phyloP scores from a whole-genome alignment of 2,329 filamentous ascomycete genomes.

The Trichoderma sp. region DNA sequence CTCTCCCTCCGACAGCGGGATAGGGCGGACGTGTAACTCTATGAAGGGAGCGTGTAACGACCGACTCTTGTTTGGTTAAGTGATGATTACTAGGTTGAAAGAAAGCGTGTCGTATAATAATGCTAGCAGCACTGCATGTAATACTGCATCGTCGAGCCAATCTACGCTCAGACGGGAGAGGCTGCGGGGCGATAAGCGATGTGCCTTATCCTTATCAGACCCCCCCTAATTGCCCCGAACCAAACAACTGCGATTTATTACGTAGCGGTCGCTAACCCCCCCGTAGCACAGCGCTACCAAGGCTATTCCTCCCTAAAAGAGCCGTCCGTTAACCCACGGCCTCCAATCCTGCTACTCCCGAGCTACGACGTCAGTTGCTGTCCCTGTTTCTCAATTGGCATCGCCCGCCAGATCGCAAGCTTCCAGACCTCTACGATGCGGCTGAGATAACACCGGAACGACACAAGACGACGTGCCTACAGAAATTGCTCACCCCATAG shows the following conservation, averaged over 20 bases:
- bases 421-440: slow-evolving; percentile 29
- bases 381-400: slow-evolving; percentile 27
- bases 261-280: slow-evolving; percentile 23
- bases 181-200: slow-evolving; percentile 30
- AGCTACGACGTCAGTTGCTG: slow-evolving; percentile 29
- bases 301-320: slow-evolving; percentile 16
- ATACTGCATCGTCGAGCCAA: not conserved
- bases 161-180: slow-evolving; percentile 9
- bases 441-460: slow-evolving; percentile 23
- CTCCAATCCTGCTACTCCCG: slow-evolving; percentile 25
- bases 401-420: slow-evolving; percentile 25
- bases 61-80: not conserved
- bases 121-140: not conserved
- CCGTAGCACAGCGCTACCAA: not conserved
- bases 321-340: not conserved
- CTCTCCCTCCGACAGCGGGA: not conserved
- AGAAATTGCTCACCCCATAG: slow-evolving; percentile 18
- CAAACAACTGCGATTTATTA: slow-evolving; percentile 28
- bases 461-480: slow-evolving; percentile 30
- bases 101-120: not conserved
- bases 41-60: not conserved
- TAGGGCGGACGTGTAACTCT: not conserved
- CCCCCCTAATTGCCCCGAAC: slow-evolving; percentile 17
- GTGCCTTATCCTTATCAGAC: slow-evolving; percentile 20
- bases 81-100: not conserved